These are phyloP conservation scores for Aspergillus calidoustus DNA, from an alignment of 2,329 filamentous ascomycete species.

Conservation along the genomic window DNA sequence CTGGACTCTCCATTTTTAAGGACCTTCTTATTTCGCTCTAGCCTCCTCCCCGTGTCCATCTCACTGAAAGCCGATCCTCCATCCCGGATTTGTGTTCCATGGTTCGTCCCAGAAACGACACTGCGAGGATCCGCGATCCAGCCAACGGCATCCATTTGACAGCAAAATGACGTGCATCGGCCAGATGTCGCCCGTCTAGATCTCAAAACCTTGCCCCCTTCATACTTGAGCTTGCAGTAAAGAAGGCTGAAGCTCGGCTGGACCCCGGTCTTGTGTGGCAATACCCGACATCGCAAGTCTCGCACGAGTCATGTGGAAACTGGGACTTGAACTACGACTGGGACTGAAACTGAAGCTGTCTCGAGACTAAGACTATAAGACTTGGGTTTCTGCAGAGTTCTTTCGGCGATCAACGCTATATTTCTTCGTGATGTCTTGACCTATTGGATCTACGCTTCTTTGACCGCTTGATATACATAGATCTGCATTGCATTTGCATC, in stretches of 20 bases:
- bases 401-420: not conserved
- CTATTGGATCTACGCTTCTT: not conserved
- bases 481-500: not conserved
- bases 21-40: slow-evolving; percentile 3
- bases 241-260: not conserved
- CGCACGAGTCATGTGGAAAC: not conserved
- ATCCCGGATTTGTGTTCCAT: not conserved
- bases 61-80: not conserved
- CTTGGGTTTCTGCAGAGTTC: not conserved
- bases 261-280: not conserved
- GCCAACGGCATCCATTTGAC: not conserved
- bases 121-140: not conserved
- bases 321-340: not conserved
- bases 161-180: slow-evolving; percentile 3
- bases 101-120: not conserved
- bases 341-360: not conserved
- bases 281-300: not conserved
- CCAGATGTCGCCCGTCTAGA: not conserved
- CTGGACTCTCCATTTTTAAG: not conserved
- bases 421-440: not conserved
- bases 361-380: not conserved
- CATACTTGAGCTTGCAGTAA: not conserved
- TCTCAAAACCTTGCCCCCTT: not conserved
- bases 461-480: not conserved
- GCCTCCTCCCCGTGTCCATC: not conserved